Evolutionary conservation across 148 eudicot genomes (phyloP).

Genomic region (Drosera capensis): DNA sequence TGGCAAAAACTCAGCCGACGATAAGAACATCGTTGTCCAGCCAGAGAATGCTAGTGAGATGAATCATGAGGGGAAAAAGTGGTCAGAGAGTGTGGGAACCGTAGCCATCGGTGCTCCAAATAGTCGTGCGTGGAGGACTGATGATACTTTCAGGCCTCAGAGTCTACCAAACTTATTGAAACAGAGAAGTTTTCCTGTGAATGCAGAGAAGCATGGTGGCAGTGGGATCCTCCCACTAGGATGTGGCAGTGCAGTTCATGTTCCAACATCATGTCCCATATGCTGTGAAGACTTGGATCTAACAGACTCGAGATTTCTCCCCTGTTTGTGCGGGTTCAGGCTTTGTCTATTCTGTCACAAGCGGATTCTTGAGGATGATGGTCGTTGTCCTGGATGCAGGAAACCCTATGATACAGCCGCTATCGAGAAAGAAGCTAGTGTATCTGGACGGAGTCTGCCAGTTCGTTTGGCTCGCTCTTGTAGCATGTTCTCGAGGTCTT

Average conservation of each 20-base stretch:
- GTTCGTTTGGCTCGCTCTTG: slow-evolving; percentile 55
- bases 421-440: slow-evolving; percentile 35
- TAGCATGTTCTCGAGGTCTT: slow-evolving; percentile 72
- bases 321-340: slow-evolving; percentile 78
- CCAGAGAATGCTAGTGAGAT: slow-evolving; percentile 6
- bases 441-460: slow-evolving; percentile 33
- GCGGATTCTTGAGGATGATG: slow-evolving; percentile 76
- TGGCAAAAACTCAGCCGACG: slow-evolving; percentile 6
- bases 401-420: slow-evolving; percentile 47
- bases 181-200: slow-evolving; percentile 60
- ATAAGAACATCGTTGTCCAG: slow-evolving; percentile 7
- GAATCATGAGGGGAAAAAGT: slow-evolving; percentile 8
- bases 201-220: slow-evolving; percentile 24
- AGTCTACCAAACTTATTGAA: slow-evolving; percentile 63
- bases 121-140: slow-evolving; percentile 62
- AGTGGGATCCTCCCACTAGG: slow-evolving; percentile 36
- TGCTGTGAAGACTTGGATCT: slow-evolving; percentile 85
- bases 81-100: slow-evolving; percentile 16
- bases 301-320: slow-evolving; percentile 76
- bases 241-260: slow-evolving; percentile 19
- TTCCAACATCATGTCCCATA: slow-evolving; percentile 58
- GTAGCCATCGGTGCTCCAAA: slow-evolving; percentile 13
- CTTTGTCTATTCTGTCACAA: slow-evolving; percentile 97
- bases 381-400: slow-evolving; percentile 96
- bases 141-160: slow-evolving; percentile 80